A percentile compares a stretch with the other conserved stretches of the same genome.
These are phyloP conservation scores for Elsinoe fawcettii DNA, from an alignment of 2,329 filamentous ascomycete genomes.

Conservation along the genomic window DNA sequence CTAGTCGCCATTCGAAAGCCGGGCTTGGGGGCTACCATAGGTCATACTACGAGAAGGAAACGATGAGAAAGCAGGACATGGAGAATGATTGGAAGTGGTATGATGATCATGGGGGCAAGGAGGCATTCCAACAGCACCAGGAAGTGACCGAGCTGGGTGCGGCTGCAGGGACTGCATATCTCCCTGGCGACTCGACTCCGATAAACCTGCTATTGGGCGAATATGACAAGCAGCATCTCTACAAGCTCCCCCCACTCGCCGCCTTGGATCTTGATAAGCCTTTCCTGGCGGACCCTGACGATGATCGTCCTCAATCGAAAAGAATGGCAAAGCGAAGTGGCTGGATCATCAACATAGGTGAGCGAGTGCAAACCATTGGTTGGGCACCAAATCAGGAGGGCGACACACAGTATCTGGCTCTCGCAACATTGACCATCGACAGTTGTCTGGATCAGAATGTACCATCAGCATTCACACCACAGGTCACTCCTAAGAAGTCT, in stretches of 20 bases:
- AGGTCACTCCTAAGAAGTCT: conserved; percentile 38
- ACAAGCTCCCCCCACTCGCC: conserved; percentile 36
- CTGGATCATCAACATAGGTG: conserved; percentile 52
- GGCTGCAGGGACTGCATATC: conserved; percentile 35
- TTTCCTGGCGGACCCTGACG: neutral
- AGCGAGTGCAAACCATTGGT: conserved; percentile 43
- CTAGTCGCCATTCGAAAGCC: conserved; percentile 34
- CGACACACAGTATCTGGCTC: conserved; percentile 49
- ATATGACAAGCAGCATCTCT: conserved; percentile 36
- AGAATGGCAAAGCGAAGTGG: conserved; percentile 33
- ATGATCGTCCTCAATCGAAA: conserved; percentile 21
- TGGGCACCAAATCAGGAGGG: conserved; percentile 38
- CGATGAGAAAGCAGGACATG: conserved; percentile 38
- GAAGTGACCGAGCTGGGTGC: conserved; percentile 28
- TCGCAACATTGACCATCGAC: conserved; percentile 31
- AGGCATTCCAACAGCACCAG: conserved; percentile 39
- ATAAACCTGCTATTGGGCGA: conserved; percentile 47
- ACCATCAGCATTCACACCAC: conserved; percentile 45
- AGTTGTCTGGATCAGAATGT: conserved; percentile 29
- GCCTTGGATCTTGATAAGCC: conserved; percentile 38
- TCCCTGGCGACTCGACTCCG: conserved; percentile 30
- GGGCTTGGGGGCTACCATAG: conserved; percentile 34
- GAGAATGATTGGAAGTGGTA: conserved; percentile 49
- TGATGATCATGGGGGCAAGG: conserved; percentile 34
- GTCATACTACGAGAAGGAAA: conserved; percentile 38